phyloP scores from a whole-genome alignment of 345 rosid genomes.

The Passiflora organensis region DNA sequence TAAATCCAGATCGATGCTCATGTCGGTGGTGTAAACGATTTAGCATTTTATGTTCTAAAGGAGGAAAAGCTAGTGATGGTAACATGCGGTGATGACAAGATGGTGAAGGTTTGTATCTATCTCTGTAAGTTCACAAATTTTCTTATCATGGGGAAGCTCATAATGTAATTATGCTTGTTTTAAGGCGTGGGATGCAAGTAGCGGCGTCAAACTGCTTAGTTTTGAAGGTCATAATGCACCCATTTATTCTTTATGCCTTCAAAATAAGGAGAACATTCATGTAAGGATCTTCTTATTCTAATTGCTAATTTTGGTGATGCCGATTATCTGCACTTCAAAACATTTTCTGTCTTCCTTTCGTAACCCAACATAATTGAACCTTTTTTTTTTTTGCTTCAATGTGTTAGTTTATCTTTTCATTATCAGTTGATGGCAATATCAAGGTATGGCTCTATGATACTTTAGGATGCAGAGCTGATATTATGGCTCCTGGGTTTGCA shows the following conservation, averaged over 20 bases:
- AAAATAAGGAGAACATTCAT: slow-evolving; percentile 43
- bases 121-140: no score
- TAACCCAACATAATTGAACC: slow-evolving; percentile 10
- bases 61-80: slow-evolving; percentile 40
- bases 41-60: slow-evolving; percentile 49
- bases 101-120: slow-evolving; percentile 45
- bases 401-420: slow-evolving; percentile 76
- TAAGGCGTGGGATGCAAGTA: slow-evolving; percentile 60
- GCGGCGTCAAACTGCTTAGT: slow-evolving; percentile 41
- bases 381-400: neutral
- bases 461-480: slow-evolving; percentile 71
- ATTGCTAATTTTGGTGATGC: neutral
- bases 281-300: slow-evolving; percentile 22
- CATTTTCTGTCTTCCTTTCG: slow-evolving; percentile 2
- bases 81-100: slow-evolving; percentile 85
- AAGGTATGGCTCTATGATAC: slow-evolving; percentile 89
- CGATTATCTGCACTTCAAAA: neutral
- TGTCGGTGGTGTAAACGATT: slow-evolving; percentile 69
- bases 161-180: slow-evolving; percentile 3
- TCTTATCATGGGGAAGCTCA: no score
- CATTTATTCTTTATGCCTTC: slow-evolving; percentile 64
- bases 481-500: slow-evolving; percentile 83
- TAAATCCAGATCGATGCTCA: slow-evolving; percentile 67
- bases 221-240: slow-evolving; percentile 78
- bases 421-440: slow-evolving; percentile 76